Conservation (phyloP, 495 filamentous ascomycete genomes). For the Cercophora samala region DNA sequence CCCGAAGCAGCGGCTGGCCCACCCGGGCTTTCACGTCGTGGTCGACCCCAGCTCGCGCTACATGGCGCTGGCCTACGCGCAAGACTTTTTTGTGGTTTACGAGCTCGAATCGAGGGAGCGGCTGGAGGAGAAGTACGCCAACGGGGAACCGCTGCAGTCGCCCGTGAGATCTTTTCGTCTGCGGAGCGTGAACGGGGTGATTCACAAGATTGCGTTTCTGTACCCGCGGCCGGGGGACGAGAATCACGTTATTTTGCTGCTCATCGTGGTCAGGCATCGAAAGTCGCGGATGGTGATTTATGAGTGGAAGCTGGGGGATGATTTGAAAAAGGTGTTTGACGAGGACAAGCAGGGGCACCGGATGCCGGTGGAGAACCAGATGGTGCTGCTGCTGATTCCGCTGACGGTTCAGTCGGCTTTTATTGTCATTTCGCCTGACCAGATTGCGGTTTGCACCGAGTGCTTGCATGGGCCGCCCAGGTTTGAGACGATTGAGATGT, state of each 20-base stretch:
- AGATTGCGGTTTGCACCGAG: slow-evolving; percentile 59
- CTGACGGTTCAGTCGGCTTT: slow-evolving; percentile 63
- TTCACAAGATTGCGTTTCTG: slow-evolving; percentile 85
- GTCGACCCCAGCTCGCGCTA: slow-evolving; percentile 68
- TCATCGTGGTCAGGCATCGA: slow-evolving; percentile 61
- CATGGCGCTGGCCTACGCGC: slow-evolving; percentile 43
- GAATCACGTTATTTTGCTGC: slow-evolving; percentile 68
- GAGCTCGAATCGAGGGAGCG: slow-evolving; percentile 51
- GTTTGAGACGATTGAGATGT: slow-evolving; percentile 39
- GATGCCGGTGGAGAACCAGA: slow-evolving; percentile 57
- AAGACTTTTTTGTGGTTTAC: slow-evolving; percentile 55
- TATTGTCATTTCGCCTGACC: slow-evolving; percentile 56
- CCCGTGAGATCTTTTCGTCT: slow-evolving; percentile 52
- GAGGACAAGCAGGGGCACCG: slow-evolving; percentile 46
- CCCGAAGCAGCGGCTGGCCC: slow-evolving; percentile 43
- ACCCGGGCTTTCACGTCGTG: slow-evolving; percentile 72
- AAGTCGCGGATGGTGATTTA: slow-evolving; percentile 65
- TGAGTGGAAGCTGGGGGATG: slow-evolving; percentile 63
- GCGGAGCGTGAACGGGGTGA: slow-evolving; percentile 64
- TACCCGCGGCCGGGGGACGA: slow-evolving; percentile 62
- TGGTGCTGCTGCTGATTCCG: slow-evolving; percentile 67
- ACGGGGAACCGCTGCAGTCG: slow-evolving; percentile 30
- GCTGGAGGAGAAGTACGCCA: slow-evolving; percentile 41
- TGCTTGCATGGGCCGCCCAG: slow-evolving; percentile 49
- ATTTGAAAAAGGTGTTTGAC: slow-evolving; percentile 33